Evolutionary conservation across 768 basidiomycete species (phyloP).

Genomic region (Kwoniella bestiolae): DNA sequence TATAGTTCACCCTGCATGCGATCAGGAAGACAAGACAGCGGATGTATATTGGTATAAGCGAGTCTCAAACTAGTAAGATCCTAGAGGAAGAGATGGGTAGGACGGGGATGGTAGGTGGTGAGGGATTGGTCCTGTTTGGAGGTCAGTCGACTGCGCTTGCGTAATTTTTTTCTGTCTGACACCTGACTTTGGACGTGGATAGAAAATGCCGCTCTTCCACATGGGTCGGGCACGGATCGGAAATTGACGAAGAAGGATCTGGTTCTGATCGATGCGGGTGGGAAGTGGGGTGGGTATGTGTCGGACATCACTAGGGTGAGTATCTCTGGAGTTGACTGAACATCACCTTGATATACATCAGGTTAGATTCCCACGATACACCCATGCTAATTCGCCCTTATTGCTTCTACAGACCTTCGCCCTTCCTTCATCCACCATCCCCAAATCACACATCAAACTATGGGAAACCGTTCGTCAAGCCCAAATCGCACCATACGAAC

Average conservation of each 20-base stretch:
- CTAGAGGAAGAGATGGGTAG: constrained; percentile 64
- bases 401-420: constrained; percentile 65
- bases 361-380: neutral
- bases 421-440: constrained; percentile 65
- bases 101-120: constrained; percentile 67
- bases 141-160: constrained; percentile 61
- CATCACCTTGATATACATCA: neutral
- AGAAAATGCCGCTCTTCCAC: constrained; percentile 87
- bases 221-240: constrained; percentile 77
- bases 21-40: constrained; percentile 68
- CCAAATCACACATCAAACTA: constrained; percentile 62
- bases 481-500: constrained; percentile 64
- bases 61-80: constrained; percentile 71
- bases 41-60: constrained; percentile 73
- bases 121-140: constrained; percentile 76
- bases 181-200: constrained; percentile 9
- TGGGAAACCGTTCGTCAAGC: constrained; percentile 73
- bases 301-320: constrained; percentile 79
- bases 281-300: constrained; percentile 71
- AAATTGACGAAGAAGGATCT: constrained; percentile 66
- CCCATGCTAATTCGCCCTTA: neutral
- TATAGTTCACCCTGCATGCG: constrained; percentile 74
- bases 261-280: constrained; percentile 75
- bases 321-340: constrained; percentile 17
- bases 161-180: neutral